phyloP scores from a whole-genome alignment of 441 rosid genomes.

The Populus hybrid region DNA sequence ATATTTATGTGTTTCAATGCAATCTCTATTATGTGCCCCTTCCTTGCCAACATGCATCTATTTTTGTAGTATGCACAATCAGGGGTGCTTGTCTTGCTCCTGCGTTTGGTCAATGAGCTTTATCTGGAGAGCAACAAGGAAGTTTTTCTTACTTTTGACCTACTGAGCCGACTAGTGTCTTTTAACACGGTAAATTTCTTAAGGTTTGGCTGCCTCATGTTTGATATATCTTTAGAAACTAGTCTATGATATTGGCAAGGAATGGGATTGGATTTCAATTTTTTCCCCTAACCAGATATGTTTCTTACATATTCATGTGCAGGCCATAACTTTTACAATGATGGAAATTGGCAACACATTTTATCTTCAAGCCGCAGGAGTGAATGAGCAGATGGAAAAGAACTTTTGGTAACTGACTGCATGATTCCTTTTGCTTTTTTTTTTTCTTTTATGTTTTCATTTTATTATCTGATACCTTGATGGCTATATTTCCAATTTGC shows the following conservation, averaged over 20 bases:
- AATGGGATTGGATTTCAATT: constrained; percentile 11
- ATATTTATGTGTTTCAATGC: neutral
- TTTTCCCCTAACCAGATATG: constrained; percentile 19
- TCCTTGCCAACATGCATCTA: constrained; percentile 8
- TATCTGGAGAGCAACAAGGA: constrained; percentile 56
- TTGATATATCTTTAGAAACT: neutral
- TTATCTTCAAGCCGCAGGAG: constrained; percentile 40
- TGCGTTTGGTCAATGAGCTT: constrained; percentile 70
- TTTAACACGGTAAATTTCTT: constrained; percentile 62
- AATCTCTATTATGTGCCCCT: neutral
- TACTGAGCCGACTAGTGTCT: constrained; percentile 76
- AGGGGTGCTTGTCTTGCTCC: constrained; percentile 67
- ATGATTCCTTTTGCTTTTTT: constrained; percentile 10
- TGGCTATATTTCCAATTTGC: neutral
- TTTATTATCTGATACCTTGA: constrained; percentile 1
- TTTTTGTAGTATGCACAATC: constrained; percentile 65
- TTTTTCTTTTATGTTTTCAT: constrained; percentile 9
- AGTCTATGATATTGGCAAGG: neutral
- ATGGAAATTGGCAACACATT: constrained; percentile 59
- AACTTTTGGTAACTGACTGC: constrained; percentile 55
- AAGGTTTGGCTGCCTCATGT: constrained; percentile 3
- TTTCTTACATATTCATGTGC: constrained; percentile 19
- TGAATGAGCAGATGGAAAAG: constrained; percentile 46
- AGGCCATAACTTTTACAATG: constrained; percentile 76
- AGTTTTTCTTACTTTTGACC: constrained; percentile 60